phyloP scores from a whole-genome alignment of 1,139 yeast genomes.

The Petasospora rhodanensis region DNA sequence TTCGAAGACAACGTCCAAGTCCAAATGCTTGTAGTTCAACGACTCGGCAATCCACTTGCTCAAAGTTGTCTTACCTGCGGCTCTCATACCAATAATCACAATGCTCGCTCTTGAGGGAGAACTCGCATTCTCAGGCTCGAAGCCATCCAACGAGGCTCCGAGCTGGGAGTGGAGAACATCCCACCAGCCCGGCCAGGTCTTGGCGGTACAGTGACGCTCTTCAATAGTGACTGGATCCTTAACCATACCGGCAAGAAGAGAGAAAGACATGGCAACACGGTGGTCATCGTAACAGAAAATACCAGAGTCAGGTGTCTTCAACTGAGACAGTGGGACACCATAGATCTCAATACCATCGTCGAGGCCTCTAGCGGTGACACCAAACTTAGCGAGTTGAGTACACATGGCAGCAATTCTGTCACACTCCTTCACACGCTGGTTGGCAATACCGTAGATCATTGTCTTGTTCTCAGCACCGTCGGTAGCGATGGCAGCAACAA shows the following conservation, averaged over 20 bases:
- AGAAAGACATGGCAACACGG: constrained; percentile 97
- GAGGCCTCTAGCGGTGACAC: constrained; percentile 77
- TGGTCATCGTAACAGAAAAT: constrained; percentile 88
- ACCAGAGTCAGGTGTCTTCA: constrained; percentile 55
- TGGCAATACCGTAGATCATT: constrained; percentile 90
- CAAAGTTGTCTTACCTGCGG: constrained; percentile 91
- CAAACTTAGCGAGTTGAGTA: constrained; percentile 80
- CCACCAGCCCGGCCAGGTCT: constrained; percentile 99
- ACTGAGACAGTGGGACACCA: constrained; percentile 50
- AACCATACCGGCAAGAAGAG: constrained; percentile 64
- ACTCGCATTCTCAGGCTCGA: constrained; percentile 35
- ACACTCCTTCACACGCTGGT: constrained; percentile 97
- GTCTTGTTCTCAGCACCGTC: constrained; percentile 48
- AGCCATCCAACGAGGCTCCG: constrained; percentile 64
- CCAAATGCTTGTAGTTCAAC: constrained; percentile 70
- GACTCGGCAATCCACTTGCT: constrained; percentile 75
- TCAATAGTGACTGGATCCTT: constrained; percentile 62
- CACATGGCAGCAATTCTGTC: constrained; percentile 96
- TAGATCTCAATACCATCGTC: constrained; percentile 89
- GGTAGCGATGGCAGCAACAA: constrained; percentile 87
- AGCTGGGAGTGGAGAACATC: constrained; percentile 74
- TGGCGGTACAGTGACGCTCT: constrained; percentile 90
- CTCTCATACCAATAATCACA: constrained; percentile 94
- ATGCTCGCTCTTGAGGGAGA: constrained; percentile 36
- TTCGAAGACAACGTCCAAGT: constrained; percentile 73